Conservation (phyloP, 805 yeast species). For the Saturnispora silvae region DNA sequence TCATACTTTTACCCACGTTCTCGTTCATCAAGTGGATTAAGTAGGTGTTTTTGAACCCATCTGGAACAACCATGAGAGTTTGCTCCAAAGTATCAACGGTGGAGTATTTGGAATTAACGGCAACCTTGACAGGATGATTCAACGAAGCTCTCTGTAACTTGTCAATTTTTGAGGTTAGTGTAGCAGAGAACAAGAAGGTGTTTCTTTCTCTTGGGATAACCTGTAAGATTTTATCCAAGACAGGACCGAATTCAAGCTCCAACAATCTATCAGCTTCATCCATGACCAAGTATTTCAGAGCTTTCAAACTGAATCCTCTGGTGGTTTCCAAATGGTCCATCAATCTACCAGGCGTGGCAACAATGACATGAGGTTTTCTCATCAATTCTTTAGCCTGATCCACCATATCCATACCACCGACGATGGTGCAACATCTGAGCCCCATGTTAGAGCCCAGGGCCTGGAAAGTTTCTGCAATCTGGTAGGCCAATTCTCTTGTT, state of each 20-base stretch:
- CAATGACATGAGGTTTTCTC: constrained; percentile 88
- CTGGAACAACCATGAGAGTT: constrained; percentile 81
- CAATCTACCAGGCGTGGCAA: constrained; percentile 85
- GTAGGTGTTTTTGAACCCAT: constrained; percentile 84
- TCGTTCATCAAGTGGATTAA: constrained; percentile 78
- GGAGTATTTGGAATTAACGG: constrained; percentile 79
- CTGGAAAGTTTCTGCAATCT: constrained; percentile 89
- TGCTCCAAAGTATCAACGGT: constrained; percentile 93
- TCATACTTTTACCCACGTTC: constrained; percentile 71
- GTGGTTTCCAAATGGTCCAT: constrained; percentile 92
- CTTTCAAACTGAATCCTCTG: constrained; percentile 74
- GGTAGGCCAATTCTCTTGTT: constrained; percentile 77
- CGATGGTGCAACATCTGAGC: constrained; percentile 75
- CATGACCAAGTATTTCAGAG: constrained; percentile 75
- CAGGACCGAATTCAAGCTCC: constrained; percentile 96
- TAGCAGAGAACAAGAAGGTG: constrained; percentile 87
- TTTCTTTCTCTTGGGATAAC: constrained; percentile 79
- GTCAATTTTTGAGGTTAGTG: constrained; percentile 92
- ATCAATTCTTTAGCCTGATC: constrained; percentile 90
- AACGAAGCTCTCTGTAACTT: constrained; percentile 90
- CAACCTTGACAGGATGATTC: constrained; percentile 78
- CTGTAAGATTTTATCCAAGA: constrained; percentile 72
- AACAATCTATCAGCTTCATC: constrained; percentile 95
- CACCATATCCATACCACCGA: constrained; percentile 98
- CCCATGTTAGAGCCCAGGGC: constrained; percentile 92